Base-by-base conservation (phyloP, 805 yeast genomes). In the Cyberlindnera mycetangii region DNA sequence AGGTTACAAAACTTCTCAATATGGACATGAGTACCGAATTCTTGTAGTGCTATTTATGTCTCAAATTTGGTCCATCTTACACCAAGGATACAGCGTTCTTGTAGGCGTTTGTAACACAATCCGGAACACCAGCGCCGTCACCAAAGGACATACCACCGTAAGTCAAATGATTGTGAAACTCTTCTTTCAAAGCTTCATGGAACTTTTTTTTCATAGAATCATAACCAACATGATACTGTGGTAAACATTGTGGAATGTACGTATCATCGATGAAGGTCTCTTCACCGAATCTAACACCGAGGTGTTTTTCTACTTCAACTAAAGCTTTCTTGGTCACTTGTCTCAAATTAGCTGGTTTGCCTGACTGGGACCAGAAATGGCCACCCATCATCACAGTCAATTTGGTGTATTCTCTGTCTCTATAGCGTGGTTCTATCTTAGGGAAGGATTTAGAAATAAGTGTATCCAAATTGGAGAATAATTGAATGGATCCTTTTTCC, bases 371-470 rank as follows among this genome's bases (percentile, higher is more conserved):
- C 40, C 44, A 72, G 44, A 65, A 72, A 56, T 85, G 87, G 1
- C 97, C 97, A 5, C 97, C 97, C 54, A 89, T 67, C 97, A 92
- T 92, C 20, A 88, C 75, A 0, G 99, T 93, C 44, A 90, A 59
- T 54, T 85, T 88, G 5, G 89, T 78, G 52, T 81, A 83, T 0
- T 68, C 66, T 6, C 41, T 49, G 2, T 27, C 37, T 4, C 9
- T 16, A 44, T 46, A 40, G 35, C 16, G 55, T 40, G 28, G 54
- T 10, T 19, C 10, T 17, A 45, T 11, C 12, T 42, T 16, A 15
- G 46, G 47, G 22, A 37, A 21, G 3, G 28, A 25, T 14, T 56
- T 14, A 50, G 56, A 8, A 45, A 19, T 3, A 56, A 47, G 34
- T 57, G 22, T 15, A 3, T 28, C n/a, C 15, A 20, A 3, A n/a